Base-by-base conservation (phyloP, 2,329 filamentous ascomycete genomes). In the Pseudogymnoascus sp. region DNA sequence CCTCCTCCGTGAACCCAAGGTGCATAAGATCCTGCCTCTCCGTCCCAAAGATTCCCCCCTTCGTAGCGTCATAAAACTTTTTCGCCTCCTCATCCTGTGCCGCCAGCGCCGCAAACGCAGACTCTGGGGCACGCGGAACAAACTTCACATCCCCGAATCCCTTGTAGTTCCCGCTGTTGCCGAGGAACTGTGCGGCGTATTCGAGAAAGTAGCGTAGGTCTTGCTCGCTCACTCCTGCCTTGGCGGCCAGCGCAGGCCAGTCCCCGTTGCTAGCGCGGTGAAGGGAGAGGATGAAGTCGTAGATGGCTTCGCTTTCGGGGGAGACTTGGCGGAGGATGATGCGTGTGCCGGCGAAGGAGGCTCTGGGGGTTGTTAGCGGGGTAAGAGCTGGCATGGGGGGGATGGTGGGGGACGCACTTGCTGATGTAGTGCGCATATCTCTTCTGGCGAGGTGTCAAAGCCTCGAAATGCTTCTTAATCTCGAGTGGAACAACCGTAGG, bases 401-500 rank as follows among this genome's bases (percentile, higher is more conserved):
- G 8, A 31, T 31, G 16, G 14, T 4, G 14, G 6, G 33, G 33
- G n/a, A 41, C 46, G 3, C 81, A 90, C 89, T 84, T 85, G 83
- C 88, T 91, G 73, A 96, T 90, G 73, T 88, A 92, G 78, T 97
- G 93, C 67, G 93, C 90, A 81, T 97, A 97, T 73, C 89, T 87
- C 79, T 93, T 92, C 79, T 96, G 86, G 73, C 89, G 81, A 71
- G 90, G 84, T 61, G 78, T 82, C 65, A 95, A 77, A 37, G 87
- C 85, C 62, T 93, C 89, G 71, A 98, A 99, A 77, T 98, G 93
- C 73, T 91, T 90, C 78, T 91, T 91, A 75, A 98, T 95, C 75
- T 91, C 88, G 60, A 99, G 84, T 59, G 88, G 86, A 64, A 97
- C 93, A 63, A 97, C 86, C 59, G 88, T 89, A 0, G 95, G 95